A percentile compares a stretch with the other conserved stretches of the same genome.
These are phyloP conservation scores for Solanum hybrid DNA, from an alignment of 305 asterid species.

Conservation along the genomic window DNA sequence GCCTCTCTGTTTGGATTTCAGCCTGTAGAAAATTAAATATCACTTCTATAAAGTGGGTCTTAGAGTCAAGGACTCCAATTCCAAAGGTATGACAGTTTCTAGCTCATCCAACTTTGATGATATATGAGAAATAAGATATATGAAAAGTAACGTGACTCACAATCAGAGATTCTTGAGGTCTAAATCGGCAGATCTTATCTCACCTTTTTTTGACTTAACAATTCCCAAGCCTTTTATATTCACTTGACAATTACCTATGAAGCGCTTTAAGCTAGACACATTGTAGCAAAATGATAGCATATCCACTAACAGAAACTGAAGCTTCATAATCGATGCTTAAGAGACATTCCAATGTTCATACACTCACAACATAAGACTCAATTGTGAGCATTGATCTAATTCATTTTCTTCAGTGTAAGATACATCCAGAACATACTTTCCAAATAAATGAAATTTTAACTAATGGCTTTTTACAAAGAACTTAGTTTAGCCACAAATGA, in stretches of 20 bases:
- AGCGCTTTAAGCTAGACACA: background rate
- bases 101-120: background rate
- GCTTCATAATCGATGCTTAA: background rate
- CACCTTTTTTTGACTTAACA: background rate
- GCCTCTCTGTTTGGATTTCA: slow-evolving; percentile 94
- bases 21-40: slow-evolving; percentile 48
- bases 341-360: background rate
- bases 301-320: background rate
- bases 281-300: background rate
- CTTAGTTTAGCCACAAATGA: background rate
- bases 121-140: background rate
- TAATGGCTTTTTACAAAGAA: background rate
- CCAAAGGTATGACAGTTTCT: background rate
- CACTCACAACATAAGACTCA: background rate
- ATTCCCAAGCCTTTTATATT: background rate
- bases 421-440: background rate
- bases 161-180: background rate
- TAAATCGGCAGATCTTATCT: background rate
- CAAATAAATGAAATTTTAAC: background rate
- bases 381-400: background rate
- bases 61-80: background rate
- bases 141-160: background rate
- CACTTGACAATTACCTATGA: background rate
- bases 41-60: background rate
- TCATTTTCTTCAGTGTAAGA: background rate